Evolutionary conservation across 495 filamentous ascomycete species (phyloP).

Genomic region (Rhizodiscina lignyota): DNA sequence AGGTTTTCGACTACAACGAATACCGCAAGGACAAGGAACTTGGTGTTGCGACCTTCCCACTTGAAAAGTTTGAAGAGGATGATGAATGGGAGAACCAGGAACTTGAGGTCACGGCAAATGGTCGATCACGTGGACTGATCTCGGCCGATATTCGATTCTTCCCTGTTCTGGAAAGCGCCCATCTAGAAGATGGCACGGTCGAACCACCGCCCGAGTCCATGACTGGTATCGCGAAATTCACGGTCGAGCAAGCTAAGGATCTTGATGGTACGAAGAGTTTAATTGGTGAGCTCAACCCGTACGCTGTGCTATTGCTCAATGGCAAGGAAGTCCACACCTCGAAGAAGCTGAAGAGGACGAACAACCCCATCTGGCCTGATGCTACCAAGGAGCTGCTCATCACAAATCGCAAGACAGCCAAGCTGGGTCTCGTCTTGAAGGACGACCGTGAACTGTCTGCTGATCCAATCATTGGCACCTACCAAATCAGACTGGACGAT

Average conservation of each 20-base stretch:
- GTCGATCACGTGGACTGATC: constrained; percentile 64
- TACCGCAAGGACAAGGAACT: constrained; percentile 93
- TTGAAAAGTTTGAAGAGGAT: constrained; percentile 66
- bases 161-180: constrained; percentile 63
- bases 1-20: constrained; percentile 87
- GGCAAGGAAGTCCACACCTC: constrained; percentile 72
- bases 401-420: constrained; percentile 78
- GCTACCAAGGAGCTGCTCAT: constrained; percentile 84
- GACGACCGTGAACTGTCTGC: constrained; percentile 72
- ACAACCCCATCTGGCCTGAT: constrained; percentile 87
- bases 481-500: constrained; percentile 87
- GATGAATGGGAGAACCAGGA: constrained; percentile 67
- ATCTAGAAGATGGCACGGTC: constrained; percentile 55
- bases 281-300: constrained; percentile 78
- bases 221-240: constrained; percentile 84
- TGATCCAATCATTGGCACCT: constrained; percentile 77
- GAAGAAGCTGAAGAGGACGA: constrained; percentile 84
- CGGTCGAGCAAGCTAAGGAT: constrained; percentile 89
- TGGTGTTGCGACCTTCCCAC: constrained; percentile 63
- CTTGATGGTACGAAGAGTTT: constrained; percentile 80
- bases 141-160: constrained; percentile 84
- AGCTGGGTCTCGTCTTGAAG: constrained; percentile 80
- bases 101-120: constrained; percentile 70
- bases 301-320: constrained; percentile 74
- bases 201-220: constrained; percentile 75